Conservation (phyloP, 768 basidiomycete genomes). For the Hericium coralloides region DNA sequence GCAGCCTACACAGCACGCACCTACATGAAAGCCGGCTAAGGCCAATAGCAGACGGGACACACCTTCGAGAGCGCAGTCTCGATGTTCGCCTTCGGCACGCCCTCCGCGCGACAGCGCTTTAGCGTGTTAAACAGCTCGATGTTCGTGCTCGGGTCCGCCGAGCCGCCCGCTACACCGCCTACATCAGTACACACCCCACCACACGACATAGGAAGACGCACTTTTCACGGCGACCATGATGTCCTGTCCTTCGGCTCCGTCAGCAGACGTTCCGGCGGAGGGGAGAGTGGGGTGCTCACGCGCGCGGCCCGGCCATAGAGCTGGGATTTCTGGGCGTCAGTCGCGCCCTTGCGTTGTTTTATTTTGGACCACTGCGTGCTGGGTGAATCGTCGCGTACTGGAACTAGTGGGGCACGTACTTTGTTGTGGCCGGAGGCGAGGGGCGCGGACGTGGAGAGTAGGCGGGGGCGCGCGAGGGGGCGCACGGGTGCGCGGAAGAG, state of each 20-base stretch:
- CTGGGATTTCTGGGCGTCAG: constrained; percentile 8
- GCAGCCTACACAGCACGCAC: constrained; percentile 2
- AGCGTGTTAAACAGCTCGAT: constrained; percentile 8
- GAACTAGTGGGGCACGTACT: background rate
- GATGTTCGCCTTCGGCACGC: constrained; percentile 14
- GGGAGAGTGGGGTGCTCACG: constrained; percentile 1
- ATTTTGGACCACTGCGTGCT: constrained; percentile 14
- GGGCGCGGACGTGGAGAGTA: constrained; percentile 1
- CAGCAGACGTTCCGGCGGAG: background rate
- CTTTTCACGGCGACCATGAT: constrained; percentile 13
- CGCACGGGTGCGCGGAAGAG: background rate
- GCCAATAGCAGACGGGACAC: background rate
- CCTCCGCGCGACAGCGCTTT: constrained; percentile 9
- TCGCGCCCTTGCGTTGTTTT: constrained; percentile 12
- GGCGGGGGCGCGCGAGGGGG: background rate
- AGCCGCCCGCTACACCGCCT: constrained; percentile 8
- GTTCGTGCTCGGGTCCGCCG: constrained; percentile 7
- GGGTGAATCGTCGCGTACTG: background rate
- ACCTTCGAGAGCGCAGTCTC: constrained; percentile 14
- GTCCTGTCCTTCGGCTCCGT: constrained; percentile 4
- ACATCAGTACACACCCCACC: background rate
- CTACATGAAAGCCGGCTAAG: background rate
- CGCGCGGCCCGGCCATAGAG: constrained; percentile 7
- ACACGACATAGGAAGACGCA: constrained; percentile 1
- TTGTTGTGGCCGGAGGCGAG: constrained; percentile 13